A percentile compares a stretch with the other conserved stretches of the same genome.
These are phyloP conservation scores for Suhomyces kunorum DNA, from an alignment of 1,139 yeast species.

Conservation along the genomic window DNA sequence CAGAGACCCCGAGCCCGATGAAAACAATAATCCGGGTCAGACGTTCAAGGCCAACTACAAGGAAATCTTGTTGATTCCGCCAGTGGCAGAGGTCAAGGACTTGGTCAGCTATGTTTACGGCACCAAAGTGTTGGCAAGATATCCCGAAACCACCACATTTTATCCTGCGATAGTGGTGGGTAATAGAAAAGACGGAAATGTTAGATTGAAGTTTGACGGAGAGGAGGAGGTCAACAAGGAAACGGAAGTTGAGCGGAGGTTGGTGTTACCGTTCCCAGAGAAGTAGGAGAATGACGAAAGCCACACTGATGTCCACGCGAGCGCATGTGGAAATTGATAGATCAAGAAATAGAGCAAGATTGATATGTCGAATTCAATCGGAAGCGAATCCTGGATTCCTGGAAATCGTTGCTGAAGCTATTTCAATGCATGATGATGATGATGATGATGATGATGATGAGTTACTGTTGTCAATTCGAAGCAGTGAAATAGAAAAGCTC, in stretches of 20 bases:
- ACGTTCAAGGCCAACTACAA: slow-evolving; percentile 79
- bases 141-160: slow-evolving; percentile 97
- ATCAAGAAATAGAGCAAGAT: too few species aligned
- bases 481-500: too few species aligned
- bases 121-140: slow-evolving; percentile 83
- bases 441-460: too few species aligned
- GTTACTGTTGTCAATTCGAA: too few species aligned
- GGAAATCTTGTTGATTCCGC: slow-evolving; percentile 77
- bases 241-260: slow-evolving; percentile 84
- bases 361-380: too few species aligned
- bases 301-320: too few species aligned
- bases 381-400: too few species aligned
- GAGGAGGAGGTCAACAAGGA: slow-evolving; percentile 97
- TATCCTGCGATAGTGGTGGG: slow-evolving; percentile 93
- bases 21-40: slow-evolving; percentile 85
- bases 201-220: slow-evolving; percentile 86
- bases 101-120: slow-evolving; percentile 70
- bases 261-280: slow-evolving; percentile 76
- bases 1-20: slow-evolving; percentile 97
- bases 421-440: too few species aligned
- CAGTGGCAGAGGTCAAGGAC: slow-evolving; percentile 39
- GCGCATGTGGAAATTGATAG: too few species aligned
- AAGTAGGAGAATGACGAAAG: slow-evolving; percentile 17
- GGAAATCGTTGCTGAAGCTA: too few species aligned
- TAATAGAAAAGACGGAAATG: slow-evolving; percentile 70